A percentile compares a stretch with the other conserved stretches of the same genome.
Conservation (phyloP, 139 green algal species). For the Volvox africanus region DNA sequence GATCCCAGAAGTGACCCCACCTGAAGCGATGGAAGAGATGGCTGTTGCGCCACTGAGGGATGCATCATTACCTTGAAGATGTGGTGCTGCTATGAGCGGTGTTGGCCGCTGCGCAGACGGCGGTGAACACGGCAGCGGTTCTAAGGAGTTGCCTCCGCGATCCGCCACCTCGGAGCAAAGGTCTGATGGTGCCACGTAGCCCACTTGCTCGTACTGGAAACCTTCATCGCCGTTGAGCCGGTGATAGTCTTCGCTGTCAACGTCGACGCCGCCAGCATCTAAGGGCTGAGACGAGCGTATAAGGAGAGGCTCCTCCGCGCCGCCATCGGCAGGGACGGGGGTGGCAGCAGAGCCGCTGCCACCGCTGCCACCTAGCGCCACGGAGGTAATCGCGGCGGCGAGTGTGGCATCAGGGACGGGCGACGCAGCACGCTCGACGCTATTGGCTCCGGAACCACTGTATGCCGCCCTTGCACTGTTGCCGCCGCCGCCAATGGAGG, state of each 20-base stretch:
- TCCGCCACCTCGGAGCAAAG: neutral
- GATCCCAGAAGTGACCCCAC: neutral
- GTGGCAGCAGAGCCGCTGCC: neutral
- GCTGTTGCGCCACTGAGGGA: neutral
- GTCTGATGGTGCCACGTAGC: slow-evolving; percentile 39
- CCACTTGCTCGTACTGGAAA: slow-evolving; percentile 35
- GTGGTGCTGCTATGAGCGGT: neutral
- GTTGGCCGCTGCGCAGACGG: neutral
- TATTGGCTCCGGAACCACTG: neutral
- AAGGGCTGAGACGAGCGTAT: neutral
- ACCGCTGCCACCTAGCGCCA: neutral
- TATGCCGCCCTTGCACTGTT: neutral
- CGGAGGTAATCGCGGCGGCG: neutral
- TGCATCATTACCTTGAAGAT: neutral
- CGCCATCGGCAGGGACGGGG: neutral
- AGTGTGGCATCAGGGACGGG: neutral
- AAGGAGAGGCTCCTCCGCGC: slow-evolving; percentile 30
- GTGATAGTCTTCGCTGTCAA: slow-evolving; percentile 19
- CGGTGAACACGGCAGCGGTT: neutral
- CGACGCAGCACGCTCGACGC: slow-evolving; percentile 34
- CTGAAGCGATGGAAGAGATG: neutral
- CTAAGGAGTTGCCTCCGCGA: neutral
- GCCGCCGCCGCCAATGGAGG: neutral
- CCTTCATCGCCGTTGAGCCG: neutral
- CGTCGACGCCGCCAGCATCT: neutral